Base-by-base conservation (phyloP, 306 rosid genomes). In the Urtica urens region DNA sequence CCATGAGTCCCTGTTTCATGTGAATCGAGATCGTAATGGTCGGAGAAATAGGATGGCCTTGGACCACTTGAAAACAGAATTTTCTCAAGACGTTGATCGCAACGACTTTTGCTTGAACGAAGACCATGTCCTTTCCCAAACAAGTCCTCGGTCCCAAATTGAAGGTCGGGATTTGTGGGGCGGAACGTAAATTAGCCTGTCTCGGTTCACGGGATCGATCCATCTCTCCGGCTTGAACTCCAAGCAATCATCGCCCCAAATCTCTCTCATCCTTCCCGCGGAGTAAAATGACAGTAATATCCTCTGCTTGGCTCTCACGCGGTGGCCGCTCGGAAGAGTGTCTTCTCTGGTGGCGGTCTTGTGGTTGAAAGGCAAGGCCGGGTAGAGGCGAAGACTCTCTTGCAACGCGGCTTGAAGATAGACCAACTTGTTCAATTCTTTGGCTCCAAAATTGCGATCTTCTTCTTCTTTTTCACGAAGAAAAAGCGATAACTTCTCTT, bases 211-310 rank as follows among this genome's bases (percentile, higher is more conserved):
- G 0, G 78, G 61, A 35, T 9, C 40, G 2, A 81, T 71, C 85
- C 82, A 77, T 23, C 92, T 68, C 58, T 81, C 92, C n/a, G 85
- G 92, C 59, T 72, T 81, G 38, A 81, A 77, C 17, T 81, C 85
- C 38, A 53, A 16, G 38, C 71, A 65, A 49, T 81, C 82, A 33
- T 63, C 4, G 6, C 85, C 92, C 92, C 92, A 81, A 22, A 69
- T 34, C 8, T 42, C 64, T 58, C 68, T 75, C 54, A 38, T 27
- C 45, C 93, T 78, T 13, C 86, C 93, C 67, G 69, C 64, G 23
- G 82, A 8, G 46, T 78, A 78, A 7, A 66, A 15, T 4, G 68
- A 64, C 15, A 66, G 12, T 23, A 81, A 6, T 6, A 81, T 55
- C 16, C 0, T 64, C 22, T 46, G 26, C 1, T 53, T 49, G 0